Conservation (phyloP, 257 asterid species). For the Parsonsia alboflavescens region DNA sequence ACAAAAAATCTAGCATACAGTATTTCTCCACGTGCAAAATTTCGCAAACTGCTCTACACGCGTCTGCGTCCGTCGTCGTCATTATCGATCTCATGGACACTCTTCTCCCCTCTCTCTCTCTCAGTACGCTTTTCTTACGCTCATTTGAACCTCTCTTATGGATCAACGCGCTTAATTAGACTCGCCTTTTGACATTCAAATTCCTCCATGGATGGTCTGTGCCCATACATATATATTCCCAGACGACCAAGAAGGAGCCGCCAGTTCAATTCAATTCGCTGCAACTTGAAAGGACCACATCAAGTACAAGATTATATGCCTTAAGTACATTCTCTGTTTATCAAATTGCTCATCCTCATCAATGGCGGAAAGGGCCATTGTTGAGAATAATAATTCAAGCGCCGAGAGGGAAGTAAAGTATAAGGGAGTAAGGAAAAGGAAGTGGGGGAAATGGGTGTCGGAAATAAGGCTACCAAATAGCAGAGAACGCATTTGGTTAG, state of each 20-base stretch:
- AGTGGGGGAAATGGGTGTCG: conserved; percentile 70
- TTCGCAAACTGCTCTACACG: neutral
- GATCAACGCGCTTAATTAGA: conserved; percentile 43
- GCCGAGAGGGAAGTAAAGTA: conserved; percentile 27
- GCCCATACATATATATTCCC: conserved; percentile 14
- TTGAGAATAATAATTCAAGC: neutral
- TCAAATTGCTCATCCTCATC: neutral
- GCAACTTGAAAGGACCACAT: too few species aligned
- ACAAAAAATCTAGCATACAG: neutral
- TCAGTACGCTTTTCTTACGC: conserved; percentile 36
- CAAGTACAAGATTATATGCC: too few species aligned
- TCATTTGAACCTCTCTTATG: conserved; percentile 30
- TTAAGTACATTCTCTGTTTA: too few species aligned
- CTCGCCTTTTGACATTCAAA: conserved; percentile 10
- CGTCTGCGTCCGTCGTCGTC: neutral
- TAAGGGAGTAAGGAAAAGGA: conserved; percentile 53
- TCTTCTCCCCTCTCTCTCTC: neutral
- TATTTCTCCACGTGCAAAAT: neutral
- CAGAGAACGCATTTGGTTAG: conserved; percentile 68
- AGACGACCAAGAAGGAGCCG: neutral
- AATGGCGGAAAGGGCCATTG: neutral
- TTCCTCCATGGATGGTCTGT: conserved; percentile 9
- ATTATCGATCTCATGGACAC: neutral
- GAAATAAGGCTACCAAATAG: conserved; percentile 63
- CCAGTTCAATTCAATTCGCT: neutral